Percentiles rank a stretch among this genome's conserved stretches.
Evolutionary conservation across 1,284 basidiomycete genomes (phyloP).

Genomic region (Cutaneotrichosporon daszewskae): DNA sequence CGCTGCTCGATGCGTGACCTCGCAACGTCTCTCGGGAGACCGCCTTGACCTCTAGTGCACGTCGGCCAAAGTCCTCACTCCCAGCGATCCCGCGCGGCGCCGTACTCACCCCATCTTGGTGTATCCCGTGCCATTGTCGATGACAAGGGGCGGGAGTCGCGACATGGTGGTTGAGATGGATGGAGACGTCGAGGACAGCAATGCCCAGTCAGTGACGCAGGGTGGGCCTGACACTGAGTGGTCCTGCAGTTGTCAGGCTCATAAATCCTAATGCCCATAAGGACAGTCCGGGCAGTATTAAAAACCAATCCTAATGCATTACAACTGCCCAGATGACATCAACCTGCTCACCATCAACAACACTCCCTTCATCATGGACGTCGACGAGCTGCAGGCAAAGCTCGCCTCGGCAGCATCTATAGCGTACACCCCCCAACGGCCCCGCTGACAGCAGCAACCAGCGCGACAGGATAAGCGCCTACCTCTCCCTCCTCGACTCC

Average conservation of each 20-base stretch:
- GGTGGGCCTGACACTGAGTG: not conserved
- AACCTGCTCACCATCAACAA: not conserved
- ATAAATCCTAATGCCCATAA: not conserved
- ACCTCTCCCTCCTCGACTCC: slow-evolving; percentile 45
- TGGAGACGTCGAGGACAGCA: slow-evolving; percentile 4
- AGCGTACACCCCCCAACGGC: slow-evolving; percentile 2
- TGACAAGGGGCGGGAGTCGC: slow-evolving; percentile 79
- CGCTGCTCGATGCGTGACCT: no score
- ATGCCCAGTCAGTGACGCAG: not conserved
- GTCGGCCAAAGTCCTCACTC: no score
- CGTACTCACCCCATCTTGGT: slow-evolving; percentile 86
- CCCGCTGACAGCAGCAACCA: slow-evolving; percentile 48
- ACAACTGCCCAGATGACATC: not conserved
- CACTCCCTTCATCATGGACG: slow-evolving; percentile 11
- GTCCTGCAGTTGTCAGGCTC: not conserved
- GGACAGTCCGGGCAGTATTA: no score
- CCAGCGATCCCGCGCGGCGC: no score
- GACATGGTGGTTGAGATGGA: slow-evolving; percentile 55
- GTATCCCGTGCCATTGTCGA: slow-evolving; percentile 96
- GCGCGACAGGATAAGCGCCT: slow-evolving; percentile 76
- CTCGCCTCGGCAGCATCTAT: slow-evolving; percentile 9
- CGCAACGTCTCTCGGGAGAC: no score
- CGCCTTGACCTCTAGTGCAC: no score
- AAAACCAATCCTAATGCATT: no score
- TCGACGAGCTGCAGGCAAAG: slow-evolving; percentile 11